These are phyloP conservation scores for Colletotrichum agaves DNA, from an alignment of 2,329 filamentous ascomycete species.

Conservation along the genomic window DNA sequence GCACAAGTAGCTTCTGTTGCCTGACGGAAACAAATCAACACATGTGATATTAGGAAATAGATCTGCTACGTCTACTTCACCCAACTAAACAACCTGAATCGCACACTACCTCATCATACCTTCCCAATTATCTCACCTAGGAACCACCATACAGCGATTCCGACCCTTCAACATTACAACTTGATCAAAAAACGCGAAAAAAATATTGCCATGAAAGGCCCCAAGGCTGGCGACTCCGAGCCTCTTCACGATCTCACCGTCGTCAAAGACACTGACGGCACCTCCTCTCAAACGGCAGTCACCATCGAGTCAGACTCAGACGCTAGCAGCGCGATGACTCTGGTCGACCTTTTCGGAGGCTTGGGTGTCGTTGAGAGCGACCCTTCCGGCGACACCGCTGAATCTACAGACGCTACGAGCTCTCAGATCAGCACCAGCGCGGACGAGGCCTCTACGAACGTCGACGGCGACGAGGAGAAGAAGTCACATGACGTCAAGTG, in stretches of 20 bases:
- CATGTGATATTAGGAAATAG: too few relatives aligned
- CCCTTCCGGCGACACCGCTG: slow-evolving; percentile 6
- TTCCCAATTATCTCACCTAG: neutral
- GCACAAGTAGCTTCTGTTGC: too few relatives aligned
- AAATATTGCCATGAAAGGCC: neutral
- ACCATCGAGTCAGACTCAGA: slow-evolving; percentile 17
- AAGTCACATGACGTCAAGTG: neutral
- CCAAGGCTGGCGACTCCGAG: neutral
- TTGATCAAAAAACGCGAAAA: too few relatives aligned
- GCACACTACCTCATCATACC: neutral
- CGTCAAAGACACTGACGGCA: neutral
- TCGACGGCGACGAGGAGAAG: slow-evolving; percentile 6
- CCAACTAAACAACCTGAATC: neutral
- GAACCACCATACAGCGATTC: neutral
- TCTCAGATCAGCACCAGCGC: slow-evolving; percentile 15
- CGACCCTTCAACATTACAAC: neutral
- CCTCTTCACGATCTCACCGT: neutral
- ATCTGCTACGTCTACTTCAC: neutral
- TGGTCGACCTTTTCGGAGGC: slow-evolving; percentile 21
- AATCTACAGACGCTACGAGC: slow-evolving; percentile 17
- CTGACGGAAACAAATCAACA: too few relatives aligned
- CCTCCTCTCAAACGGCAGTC: slow-evolving; percentile 10
- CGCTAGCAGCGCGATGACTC: slow-evolving; percentile 19
- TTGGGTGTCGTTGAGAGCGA: neutral
- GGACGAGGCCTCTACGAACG: neutral